Evolutionary conservation across 306 rosid genomes (phyloP).

Genomic region (Vigna nakashimae): DNA sequence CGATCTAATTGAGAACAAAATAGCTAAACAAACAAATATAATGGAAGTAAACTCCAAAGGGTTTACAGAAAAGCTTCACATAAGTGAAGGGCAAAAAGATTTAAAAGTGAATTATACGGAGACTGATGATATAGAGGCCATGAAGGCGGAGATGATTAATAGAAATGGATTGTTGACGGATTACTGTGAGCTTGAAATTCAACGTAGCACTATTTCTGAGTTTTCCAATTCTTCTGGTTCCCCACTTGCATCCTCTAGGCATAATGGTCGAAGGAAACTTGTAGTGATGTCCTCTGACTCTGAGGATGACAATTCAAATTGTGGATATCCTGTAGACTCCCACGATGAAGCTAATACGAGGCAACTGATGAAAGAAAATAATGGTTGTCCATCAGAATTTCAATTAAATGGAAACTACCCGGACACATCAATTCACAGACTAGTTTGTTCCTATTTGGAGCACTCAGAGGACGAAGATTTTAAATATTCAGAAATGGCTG

Average conservation of each 20-base stretch:
- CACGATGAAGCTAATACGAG: conserved; percentile 48
- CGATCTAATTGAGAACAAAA: conserved; percentile 71
- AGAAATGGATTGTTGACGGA: conserved; percentile 69
- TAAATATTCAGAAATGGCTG: conserved; percentile 57
- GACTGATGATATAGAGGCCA: conserved; percentile 59
- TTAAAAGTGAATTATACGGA: conserved; percentile 47
- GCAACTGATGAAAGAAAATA: conserved; percentile 44
- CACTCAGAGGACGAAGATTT: conserved; percentile 50
- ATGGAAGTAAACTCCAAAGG: conserved; percentile 59
- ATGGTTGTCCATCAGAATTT: conserved; percentile 42
- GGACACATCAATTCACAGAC: conserved; percentile 46
- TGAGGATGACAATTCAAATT: conserved; percentile 66
- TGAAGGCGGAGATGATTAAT: conserved; percentile 77
- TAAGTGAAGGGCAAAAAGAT: conserved; percentile 48
- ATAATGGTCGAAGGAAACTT: conserved; percentile 65
- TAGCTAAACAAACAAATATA: conserved; percentile 51
- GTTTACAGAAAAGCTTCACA: conserved; percentile 50
- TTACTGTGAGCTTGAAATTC: conserved; percentile 59
- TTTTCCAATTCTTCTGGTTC: conserved; percentile 61
- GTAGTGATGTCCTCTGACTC: conserved; percentile 88
- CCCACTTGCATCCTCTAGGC: conserved; percentile 52
- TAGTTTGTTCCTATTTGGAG: conserved; percentile 54
- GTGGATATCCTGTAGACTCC: conserved; percentile 33
- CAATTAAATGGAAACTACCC: conserved; percentile 46
- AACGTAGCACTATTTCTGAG: conserved; percentile 55